These are phyloP conservation scores for Amylostereum chailletii DNA, from an alignment of 1,284 basidiomycete species.

Conservation along the genomic window DNA sequence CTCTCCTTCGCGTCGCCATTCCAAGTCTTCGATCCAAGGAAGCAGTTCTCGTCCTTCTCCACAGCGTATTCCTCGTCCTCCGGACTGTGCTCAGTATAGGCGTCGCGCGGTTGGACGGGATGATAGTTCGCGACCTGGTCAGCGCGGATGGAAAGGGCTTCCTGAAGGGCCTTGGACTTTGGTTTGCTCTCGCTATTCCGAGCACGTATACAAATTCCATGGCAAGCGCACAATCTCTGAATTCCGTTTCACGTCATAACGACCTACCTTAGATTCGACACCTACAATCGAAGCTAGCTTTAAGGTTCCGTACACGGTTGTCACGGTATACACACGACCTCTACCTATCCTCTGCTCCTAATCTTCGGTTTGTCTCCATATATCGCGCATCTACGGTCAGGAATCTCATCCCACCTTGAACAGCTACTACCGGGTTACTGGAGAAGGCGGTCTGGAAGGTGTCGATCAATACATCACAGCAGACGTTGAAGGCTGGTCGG, in stretches of 20 bases:
- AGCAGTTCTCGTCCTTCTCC: conserved; percentile 65
- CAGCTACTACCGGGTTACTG: conserved; percentile 54
- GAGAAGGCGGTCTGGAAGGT: conserved; percentile 55
- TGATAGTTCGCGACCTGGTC: conserved; percentile 84
- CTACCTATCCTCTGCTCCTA: conserved; percentile 70
- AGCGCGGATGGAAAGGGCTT: conserved; percentile 85
- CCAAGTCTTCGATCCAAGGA: conserved; percentile 72
- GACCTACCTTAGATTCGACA: conserved; percentile 65
- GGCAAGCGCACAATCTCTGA: conserved; percentile 32
- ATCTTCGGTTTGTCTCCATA: conserved; percentile 34
- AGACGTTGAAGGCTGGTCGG: conserved; percentile 88
- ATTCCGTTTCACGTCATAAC: not conserved
- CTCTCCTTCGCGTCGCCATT: conserved; percentile 73
- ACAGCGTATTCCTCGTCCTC: conserved; percentile 84
- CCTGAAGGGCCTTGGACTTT: conserved; percentile 73
- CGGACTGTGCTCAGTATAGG: conserved; percentile 82
- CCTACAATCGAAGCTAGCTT: conserved; percentile 84
- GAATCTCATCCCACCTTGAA: not conserved
- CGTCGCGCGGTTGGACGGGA: conserved; percentile 86
- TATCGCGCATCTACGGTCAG: not conserved
- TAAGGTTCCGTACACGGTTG: conserved; percentile 79
- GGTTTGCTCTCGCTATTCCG: conserved; percentile 88
- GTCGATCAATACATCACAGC: conserved; percentile 91
- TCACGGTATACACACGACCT: conserved; percentile 91
- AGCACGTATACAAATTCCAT: conserved; percentile 96